Base-by-base conservation (phyloP, 2,329 filamentous ascomycete genomes). In the Paramyrothecium sp. region DNA sequence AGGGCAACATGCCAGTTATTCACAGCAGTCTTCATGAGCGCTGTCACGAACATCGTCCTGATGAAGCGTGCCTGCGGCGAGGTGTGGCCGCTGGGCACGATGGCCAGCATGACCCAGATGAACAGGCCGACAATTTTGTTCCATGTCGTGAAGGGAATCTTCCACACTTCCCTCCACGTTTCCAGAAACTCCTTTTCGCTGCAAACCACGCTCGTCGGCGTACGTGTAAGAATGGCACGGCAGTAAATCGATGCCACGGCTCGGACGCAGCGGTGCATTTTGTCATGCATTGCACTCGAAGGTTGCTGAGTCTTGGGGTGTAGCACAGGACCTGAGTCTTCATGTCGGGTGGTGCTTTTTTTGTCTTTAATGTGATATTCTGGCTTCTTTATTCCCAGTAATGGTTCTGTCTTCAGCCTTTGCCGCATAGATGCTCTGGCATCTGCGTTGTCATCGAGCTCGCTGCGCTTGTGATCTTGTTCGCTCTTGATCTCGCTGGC, bases 81-180 rank as follows among this genome's bases (percentile, higher is more conserved):
- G 3, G 66, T 63, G 49, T 77, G 71, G 47, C 74, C 75, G 38
- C 72, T 69, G 10, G 78, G 72, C 17, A 74, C 69, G 11, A 81
- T 66, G 10, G 75, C 71, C 51, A 81, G 59, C 60, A 78, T 69
- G 22, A 80, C 67, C 81, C 80, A 83, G 53, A 75, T 68, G 55
- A 80, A 79, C 16, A 84, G 74, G 33, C 81, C 81, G 16, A 81
- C 69, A 22, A 79, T 70, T 2, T 70, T 65, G 57, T 78, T 77
- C 80, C 80, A 82, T 5, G 70, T 72, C 3, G 75, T 67, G 34
- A 82, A 68, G 2, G 77, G 74, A 4, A 80, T 75, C 19, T 74
- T 70, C 80, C 81, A 83, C 12, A 76, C 70, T 3, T 73, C 73
- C 16, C 69, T 69, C 81, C 81, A 84, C 5, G 83, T 72, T 48